Evolutionary conservation across 768 basidiomycete genomes (phyloP), one percentile per base, ranked within the genome.

Genomic region (Tulasnella sp.): DNA sequence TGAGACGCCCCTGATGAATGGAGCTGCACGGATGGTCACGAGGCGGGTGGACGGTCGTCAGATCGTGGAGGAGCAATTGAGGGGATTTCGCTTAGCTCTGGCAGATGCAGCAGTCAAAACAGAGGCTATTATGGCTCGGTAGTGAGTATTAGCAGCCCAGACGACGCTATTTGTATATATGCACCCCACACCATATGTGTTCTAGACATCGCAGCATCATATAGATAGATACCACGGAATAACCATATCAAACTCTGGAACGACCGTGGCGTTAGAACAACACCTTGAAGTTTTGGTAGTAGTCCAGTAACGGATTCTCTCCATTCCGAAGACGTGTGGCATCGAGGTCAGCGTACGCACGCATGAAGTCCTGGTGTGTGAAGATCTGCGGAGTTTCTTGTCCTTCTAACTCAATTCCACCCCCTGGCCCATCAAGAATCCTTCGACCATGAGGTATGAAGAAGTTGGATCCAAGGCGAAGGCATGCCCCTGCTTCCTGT

Each of bases 221-320:
- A 21, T 48, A 21, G 19, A 7, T 48, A 27, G 5, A 48, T 5
- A 48, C n/a, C 8, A 48, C 45, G 5, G 45, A 48, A n/a, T 5
- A 21, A 5, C 47, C 21, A 5, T 48, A n/a, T 5, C 5, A 48
- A 23, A 48, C n/a, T 7, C 5, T 23, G 19, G n/a, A 23, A 8
- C 23, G 51, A 52, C 17, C 55, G 15, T 17, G 19, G n/a, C 23
- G 11, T 77, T 65, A 95, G 66, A 95, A 95, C 67, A 95, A 75
- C 68, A 96, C 84, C 71, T 93, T 92, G 62, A 93, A 93, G 73
- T 96, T 96, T 72, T 86, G 80, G 70, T 96, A 97, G 70, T 85
- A 93, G 65, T 85, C 83, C 58, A 93, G 67, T 77, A 96, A 77
- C 5, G 93, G 89, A 69, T 93, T 94, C 72, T 88, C 88, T 52